Percentiles rank a stretch among this genome's conserved stretches.
Conservation (phyloP, 1,284 basidiomycete genomes). For the Cutaneotrichosporon dermatis region DNA sequence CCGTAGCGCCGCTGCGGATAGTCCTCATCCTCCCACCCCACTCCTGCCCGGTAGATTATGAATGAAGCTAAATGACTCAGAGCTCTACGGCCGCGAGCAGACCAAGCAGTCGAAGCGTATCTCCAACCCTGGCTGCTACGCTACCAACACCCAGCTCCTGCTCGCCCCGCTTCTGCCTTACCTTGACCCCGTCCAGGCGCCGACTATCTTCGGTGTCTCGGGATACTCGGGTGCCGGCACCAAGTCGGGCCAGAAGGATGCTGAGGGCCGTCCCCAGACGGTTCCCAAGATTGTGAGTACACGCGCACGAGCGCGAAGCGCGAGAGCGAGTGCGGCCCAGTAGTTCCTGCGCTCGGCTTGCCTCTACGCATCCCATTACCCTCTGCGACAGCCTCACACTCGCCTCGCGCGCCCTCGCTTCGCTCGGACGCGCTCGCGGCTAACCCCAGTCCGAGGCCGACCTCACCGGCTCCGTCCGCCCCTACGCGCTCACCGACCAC, state of each 20-base stretch:
- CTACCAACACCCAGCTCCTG: conserved; percentile 87
- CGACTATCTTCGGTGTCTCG: conserved; percentile 87
- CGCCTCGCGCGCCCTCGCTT: no score
- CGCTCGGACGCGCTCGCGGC: no score
- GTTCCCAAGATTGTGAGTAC: conserved; percentile 72
- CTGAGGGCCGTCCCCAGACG: conserved; percentile 66
- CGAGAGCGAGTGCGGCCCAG: no score
- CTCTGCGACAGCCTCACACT: no score
- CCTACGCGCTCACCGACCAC: conserved; percentile 92
- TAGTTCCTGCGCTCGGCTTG: no score
- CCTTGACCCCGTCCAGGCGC: conserved; percentile 61
- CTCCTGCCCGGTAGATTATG: conserved; percentile 7
- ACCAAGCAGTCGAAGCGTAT: conserved; percentile 74
- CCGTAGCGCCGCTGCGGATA: conserved; percentile 1
- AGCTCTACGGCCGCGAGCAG: conserved; percentile 75
- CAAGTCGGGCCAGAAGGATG: conserved; percentile 59
- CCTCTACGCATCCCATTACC: neutral
- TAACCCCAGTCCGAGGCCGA: conserved; percentile 57
- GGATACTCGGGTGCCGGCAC: conserved; percentile 96
- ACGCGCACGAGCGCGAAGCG: no score
- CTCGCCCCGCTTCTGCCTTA: conserved; percentile 82
- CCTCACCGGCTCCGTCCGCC: conserved; percentile 69
- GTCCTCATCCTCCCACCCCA: neutral
- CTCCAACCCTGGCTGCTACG: conserved; percentile 96
- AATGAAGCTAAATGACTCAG: conserved; percentile 52